Conservation (phyloP, 2,329 filamentous ascomycete species). For the Aspergillus sp. region DNA sequence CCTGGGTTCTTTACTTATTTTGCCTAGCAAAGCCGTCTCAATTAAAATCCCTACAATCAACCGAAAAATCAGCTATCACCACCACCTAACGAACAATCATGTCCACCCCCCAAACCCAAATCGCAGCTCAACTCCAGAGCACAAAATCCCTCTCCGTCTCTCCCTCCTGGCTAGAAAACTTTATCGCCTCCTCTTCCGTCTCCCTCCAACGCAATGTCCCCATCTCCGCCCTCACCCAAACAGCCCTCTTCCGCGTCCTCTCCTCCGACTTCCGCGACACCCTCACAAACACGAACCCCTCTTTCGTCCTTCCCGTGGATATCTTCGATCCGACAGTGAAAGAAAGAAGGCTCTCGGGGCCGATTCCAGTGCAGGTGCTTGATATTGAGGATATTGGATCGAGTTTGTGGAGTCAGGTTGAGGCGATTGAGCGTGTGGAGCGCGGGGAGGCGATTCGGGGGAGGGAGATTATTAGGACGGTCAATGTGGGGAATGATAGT, state of each 20-base stretch:
- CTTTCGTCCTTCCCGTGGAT: conserved; percentile 49
- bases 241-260: conserved; percentile 72
- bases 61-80: no score
- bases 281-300: conserved; percentile 43
- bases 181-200: conserved; percentile 52
- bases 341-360: conserved; percentile 51
- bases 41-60: no score
- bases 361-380: conserved; percentile 72
- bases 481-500: conserved; percentile 46
- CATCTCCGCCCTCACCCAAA: conserved; percentile 66
- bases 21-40: no score
- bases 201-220: conserved; percentile 51
- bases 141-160: conserved; percentile 51
- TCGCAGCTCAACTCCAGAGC: conserved; percentile 49
- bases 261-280: conserved; percentile 66
- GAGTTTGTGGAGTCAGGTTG: conserved; percentile 80
- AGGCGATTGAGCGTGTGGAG: conserved; percentile 55
- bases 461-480: conserved; percentile 71
- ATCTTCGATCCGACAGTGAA: conserved; percentile 49
- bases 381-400: conserved; percentile 77
- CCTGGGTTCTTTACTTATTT: no score
- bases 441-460: conserved; percentile 52
- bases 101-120: conserved; percentile 21
- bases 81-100: not conserved
- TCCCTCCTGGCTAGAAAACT: conserved; percentile 56